Base-by-base conservation (phyloP, 2,329 filamentous ascomycete species). In the Cladorrhinum sp. region DNA sequence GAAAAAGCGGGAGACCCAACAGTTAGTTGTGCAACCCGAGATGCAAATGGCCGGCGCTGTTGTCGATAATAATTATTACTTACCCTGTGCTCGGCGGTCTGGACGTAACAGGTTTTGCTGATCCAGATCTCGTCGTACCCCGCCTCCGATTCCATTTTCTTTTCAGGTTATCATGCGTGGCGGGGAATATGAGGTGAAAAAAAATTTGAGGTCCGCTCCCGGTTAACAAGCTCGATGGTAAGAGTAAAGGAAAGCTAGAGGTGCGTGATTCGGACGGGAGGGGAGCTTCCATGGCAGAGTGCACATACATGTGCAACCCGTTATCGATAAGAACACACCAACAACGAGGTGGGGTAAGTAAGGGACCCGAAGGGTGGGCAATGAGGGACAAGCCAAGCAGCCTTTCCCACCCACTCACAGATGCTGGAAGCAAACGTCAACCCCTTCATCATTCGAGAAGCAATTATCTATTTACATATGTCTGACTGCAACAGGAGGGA, bases 41-140 rank as follows among this genome's bases (percentile, higher is more conserved):
- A 46, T 16, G 42, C 42, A 20, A 46, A 46, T 8, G 18, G 42
- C 14, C 42, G 42, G 42, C 42, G 42, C 42, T 18, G 42, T 8
- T 18, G 42, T 8, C 42, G 2, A n/a, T 7, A 1, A 12, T 24
- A 30, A 59, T n/a, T 14, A 9, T 6, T 12, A 62, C 71, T 50
- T 60, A 73, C 71, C 28, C 72, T 63, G 51, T 61, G 66, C 36
- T 68, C 68, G 7, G 66, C 57, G 0, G 68, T 68, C 58, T 73
- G 72, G 12, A 72, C 64, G 57, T 69, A 68, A 26, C 67, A 67
- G 0, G 61, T 61, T n/a, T 60, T 64, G 39, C 63, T 63, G 33
- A 73, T 65, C 23, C 65, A 67, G 49, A 72, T 63, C 39, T 65
- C 58, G n/a, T 58, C 53, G 51, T 66, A 62, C 63, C 57, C 20